A percentile compares a stretch with the other conserved stretches of the same genome.
phyloP scores from a whole-genome alignment of 139 green algal genomes.

The Chlamydomonas schloesseri region DNA sequence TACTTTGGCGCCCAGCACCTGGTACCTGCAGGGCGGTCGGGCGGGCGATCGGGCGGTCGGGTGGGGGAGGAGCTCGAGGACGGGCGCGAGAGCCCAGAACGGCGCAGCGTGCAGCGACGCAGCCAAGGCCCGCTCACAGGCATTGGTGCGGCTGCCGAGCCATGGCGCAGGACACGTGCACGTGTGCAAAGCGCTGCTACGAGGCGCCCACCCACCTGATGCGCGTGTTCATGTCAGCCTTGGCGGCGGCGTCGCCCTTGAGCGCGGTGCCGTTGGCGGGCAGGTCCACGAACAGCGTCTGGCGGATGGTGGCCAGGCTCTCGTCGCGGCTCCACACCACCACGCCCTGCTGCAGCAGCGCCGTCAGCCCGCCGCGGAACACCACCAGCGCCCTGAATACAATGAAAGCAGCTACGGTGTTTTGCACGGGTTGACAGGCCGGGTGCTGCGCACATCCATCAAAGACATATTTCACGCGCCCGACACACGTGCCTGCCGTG shows the following conservation, averaged over 20 bases:
- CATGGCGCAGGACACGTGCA: too few relatives aligned
- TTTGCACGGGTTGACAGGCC: too few relatives aligned
- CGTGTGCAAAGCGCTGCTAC: too few relatives aligned
- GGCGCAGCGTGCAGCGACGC: too few relatives aligned
- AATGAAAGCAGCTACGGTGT: neutral
- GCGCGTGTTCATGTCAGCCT: slow-evolving; percentile 16
- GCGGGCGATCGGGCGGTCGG: too few relatives aligned
- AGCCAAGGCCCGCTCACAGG: too few relatives aligned
- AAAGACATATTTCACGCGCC: too few relatives aligned
- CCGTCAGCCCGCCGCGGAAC: slow-evolving; percentile 58
- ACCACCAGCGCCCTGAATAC: slow-evolving; percentile 63
- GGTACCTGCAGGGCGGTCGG: slow-evolving; percentile 1
- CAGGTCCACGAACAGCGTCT: slow-evolving; percentile 79
- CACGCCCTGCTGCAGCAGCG: slow-evolving; percentile 61
- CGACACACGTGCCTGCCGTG: too few relatives aligned
- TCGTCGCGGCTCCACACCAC: slow-evolving; percentile 82
- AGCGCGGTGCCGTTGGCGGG: neutral
- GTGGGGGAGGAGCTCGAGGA: too few relatives aligned
- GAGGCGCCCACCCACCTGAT: slow-evolving; percentile 28
- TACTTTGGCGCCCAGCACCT: slow-evolving; percentile 69
- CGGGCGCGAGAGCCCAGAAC: too few relatives aligned
- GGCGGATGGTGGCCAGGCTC: slow-evolving; percentile 65
- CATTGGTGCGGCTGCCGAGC: too few relatives aligned
- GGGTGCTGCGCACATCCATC: too few relatives aligned
- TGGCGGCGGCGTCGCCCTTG: neutral